Percentiles rank a stretch among this genome's conserved stretches.
phyloP scores from a whole-genome alignment of 2,329 filamentous ascomycete species.

The Dactylella cylindrospora region DNA sequence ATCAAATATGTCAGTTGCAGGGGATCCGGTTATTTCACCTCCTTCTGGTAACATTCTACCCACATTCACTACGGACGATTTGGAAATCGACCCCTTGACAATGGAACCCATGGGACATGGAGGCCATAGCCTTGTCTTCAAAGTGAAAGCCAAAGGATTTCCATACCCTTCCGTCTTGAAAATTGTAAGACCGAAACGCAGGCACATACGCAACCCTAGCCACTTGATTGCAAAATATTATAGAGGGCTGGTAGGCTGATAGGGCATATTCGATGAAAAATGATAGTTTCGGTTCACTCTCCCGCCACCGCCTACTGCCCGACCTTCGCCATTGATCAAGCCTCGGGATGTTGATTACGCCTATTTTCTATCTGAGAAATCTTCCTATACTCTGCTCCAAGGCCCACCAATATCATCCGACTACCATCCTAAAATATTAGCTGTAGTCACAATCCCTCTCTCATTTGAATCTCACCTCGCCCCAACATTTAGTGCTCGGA shows the following conservation, averaged over 20 bases:
- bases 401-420: neutral
- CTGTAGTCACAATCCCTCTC: slow-evolving; percentile 14
- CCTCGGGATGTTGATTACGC: slow-evolving; percentile 16
- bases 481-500: neutral
- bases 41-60: slow-evolving; percentile 1
- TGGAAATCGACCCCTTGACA: slow-evolving; percentile 16
- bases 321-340: neutral
- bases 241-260: neutral
- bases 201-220: neutral
- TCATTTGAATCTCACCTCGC: slow-evolving; percentile 17
- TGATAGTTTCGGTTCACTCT: slow-evolving; percentile 29
- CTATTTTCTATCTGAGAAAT: slow-evolving; percentile 22
- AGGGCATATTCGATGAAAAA: neutral
- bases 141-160: slow-evolving; percentile 20
- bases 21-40: no score
- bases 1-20: slow-evolving; percentile 9
- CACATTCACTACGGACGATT: slow-evolving; percentile 18
- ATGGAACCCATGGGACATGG: slow-evolving; percentile 29
- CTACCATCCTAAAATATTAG: slow-evolving; percentile 10
- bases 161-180: slow-evolving; percentile 23
- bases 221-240: neutral
- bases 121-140: slow-evolving; percentile 32
- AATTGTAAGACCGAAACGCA: slow-evolving; percentile 18
- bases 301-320: slow-evolving; percentile 2
- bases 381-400: slow-evolving; percentile 22